Percentiles rank a stretch among this genome's conserved stretches.
Conservation (phyloP, 2,329 filamentous ascomycete genomes). For the Aspergillus sp. region DNA sequence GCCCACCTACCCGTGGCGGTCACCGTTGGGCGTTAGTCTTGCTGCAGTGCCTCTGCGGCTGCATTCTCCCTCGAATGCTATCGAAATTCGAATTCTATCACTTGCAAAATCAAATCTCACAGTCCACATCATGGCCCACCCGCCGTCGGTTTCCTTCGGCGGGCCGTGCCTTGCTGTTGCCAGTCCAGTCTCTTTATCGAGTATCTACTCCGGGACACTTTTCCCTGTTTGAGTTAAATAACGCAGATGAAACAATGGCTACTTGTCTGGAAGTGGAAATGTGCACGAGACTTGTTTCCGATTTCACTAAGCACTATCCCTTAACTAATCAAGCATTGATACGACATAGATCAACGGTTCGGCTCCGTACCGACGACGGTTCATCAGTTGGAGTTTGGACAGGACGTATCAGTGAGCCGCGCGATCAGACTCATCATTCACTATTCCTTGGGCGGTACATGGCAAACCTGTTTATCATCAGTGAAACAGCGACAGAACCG, state of each 20-base stretch:
- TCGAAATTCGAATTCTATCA: neutral
- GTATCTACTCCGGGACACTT: neutral
- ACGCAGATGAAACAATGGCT: neutral
- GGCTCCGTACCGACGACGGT: no score
- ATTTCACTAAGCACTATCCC: no score
- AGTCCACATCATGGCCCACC: neutral
- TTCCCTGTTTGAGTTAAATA: neutral
- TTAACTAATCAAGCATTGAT: no score
- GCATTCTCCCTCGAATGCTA: neutral
- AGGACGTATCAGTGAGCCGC: no score
- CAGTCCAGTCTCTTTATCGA: neutral
- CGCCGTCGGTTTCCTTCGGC: neutral
- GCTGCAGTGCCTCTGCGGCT: no score
- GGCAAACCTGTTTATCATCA: conserved; percentile 2
- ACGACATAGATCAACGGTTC: no score
- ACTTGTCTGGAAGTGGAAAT: neutral
- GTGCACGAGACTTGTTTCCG: neutral
- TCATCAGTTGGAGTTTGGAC: no score
- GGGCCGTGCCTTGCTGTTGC: neutral
- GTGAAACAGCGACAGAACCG: neutral
- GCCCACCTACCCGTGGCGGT: neutral
- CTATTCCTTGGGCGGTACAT: neutral
- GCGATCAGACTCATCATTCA: no score
- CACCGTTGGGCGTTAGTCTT: neutral
- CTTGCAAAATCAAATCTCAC: neutral